These are phyloP conservation scores for Lentinula lateritia DNA, from an alignment of 768 basidiomycete species.

Conservation along the genomic window DNA sequence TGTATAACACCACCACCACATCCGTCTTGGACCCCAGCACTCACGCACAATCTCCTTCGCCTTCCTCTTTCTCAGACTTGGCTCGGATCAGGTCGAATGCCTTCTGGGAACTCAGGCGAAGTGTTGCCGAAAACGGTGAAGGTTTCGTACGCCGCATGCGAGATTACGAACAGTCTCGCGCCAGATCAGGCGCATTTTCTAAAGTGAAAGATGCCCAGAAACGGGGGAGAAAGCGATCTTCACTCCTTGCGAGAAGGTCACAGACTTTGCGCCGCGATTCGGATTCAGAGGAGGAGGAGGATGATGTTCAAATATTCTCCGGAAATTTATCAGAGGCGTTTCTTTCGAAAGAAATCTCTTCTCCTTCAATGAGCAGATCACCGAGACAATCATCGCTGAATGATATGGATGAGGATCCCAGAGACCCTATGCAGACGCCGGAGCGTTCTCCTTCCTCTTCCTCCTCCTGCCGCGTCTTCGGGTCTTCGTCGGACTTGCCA, in stretches of 20 bases:
- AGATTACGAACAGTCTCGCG: slow-evolving; percentile 56
- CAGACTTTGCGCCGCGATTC: slow-evolving; percentile 15
- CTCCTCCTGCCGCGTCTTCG: slow-evolving; percentile 23
- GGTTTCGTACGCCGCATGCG: slow-evolving; percentile 69
- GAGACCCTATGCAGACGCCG: slow-evolving; percentile 18
- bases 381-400: slow-evolving; percentile 38
- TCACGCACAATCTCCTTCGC: slow-evolving; percentile 9
- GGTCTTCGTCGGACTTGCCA: slow-evolving; percentile 30
- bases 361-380: slow-evolving; percentile 10
- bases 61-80: slow-evolving; percentile 25
- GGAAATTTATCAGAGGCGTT: slow-evolving; percentile 26
- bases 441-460: slow-evolving; percentile 24
- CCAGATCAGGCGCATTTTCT: slow-evolving; percentile 29
- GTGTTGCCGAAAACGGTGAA: slow-evolving; percentile 59
- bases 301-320: slow-evolving; percentile 53
- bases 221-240: slow-evolving; percentile 36
- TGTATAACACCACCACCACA: slow-evolving; percentile 12
- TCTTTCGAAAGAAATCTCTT: slow-evolving; percentile 11
- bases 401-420: slow-evolving; percentile 32
- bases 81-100: slow-evolving; percentile 53
- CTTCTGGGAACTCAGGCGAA: slow-evolving; percentile 60
- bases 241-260: slow-evolving; percentile 18
- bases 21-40: slow-evolving; percentile 16
- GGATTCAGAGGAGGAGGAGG: slow-evolving; percentile 44
- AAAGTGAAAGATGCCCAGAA: slow-evolving; percentile 34